These are phyloP conservation scores for Tricholoma terreum DNA, from an alignment of 768 basidiomycete species.

Conservation along the genomic window DNA sequence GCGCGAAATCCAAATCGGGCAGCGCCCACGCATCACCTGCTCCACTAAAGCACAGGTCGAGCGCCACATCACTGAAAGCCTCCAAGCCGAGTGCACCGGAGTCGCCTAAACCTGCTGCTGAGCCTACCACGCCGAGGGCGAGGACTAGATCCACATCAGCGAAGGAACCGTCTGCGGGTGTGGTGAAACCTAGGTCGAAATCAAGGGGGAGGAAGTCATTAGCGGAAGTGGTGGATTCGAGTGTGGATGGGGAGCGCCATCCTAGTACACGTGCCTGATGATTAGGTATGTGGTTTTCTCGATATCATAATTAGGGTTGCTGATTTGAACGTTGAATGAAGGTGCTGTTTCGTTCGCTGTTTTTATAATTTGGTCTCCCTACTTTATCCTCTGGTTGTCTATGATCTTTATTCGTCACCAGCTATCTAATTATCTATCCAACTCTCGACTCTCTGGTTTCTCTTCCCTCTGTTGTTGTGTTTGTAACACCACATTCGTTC, in stretches of 20 bases:
- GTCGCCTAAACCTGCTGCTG: background rate
- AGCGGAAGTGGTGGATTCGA: conserved; percentile 32
- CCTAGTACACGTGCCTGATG: background rate
- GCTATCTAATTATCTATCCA: background rate
- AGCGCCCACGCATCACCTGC: background rate
- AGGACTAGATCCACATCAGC: conserved; percentile 3
- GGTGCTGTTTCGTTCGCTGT: background rate
- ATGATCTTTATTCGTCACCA: background rate
- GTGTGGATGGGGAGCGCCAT: conserved; percentile 30
- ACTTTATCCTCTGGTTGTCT: background rate
- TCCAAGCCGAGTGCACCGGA: conserved; percentile 4
- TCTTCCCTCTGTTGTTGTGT: background rate
- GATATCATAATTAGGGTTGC: background rate
- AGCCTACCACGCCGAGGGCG: conserved; percentile 2
- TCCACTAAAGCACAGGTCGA: conserved; percentile 3
- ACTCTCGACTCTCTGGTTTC: background rate
- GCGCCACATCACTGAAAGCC: conserved; percentile 3
- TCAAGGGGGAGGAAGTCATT: conserved; percentile 17
- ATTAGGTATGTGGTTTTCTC: background rate
- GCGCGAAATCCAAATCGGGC: background rate
- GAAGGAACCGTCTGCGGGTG: conserved; percentile 6
- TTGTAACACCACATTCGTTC: background rate
- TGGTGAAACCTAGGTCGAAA: conserved; percentile 6
- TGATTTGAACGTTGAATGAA: background rate
- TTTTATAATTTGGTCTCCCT: background rate